These are phyloP conservation scores for Helicocarpus griseus DNA, from an alignment of 2,329 filamentous ascomycete genomes.

Conservation along the genomic window DNA sequence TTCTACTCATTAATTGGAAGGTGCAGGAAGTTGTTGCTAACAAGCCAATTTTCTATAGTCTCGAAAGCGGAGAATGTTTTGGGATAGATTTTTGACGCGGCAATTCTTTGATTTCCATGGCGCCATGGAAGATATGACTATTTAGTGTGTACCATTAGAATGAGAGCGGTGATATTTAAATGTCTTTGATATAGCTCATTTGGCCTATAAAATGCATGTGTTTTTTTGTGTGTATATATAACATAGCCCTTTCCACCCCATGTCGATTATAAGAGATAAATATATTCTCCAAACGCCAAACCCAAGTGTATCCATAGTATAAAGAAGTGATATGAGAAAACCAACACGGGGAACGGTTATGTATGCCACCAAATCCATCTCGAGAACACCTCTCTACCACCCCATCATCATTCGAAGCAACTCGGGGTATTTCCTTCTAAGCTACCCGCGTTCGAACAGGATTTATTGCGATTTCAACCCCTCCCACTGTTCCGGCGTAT, in stretches of 20 bases:
- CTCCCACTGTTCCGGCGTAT: slow-evolving; percentile 84
- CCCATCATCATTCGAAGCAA: slow-evolving; percentile 1
- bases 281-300: neutral
- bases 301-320: neutral
- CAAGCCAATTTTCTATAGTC: slow-evolving; percentile 23
- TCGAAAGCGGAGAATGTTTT: slow-evolving; percentile 42
- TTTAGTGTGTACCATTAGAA: neutral
- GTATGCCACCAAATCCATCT: too few species aligned
- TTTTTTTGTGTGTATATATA: neutral
- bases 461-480: slow-evolving; percentile 44
- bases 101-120: too few species aligned
- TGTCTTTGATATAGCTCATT: neutral
- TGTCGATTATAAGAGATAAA: neutral
- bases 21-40: neutral
- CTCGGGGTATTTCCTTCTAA: too few species aligned
- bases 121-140: too few species aligned
- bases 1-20: neutral
- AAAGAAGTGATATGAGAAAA: too few species aligned
- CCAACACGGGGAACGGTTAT: neutral
- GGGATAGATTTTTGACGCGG: slow-evolving; percentile 22
- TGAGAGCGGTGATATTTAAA: neutral
- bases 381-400: neutral
- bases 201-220: neutral
- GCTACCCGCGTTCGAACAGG: slow-evolving; percentile 5
- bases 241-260: neutral